These are phyloP conservation scores for Dichotomocladium elegans DNA, from an alignment of 371 early-diverging fungal species.

Conservation along the genomic window DNA sequence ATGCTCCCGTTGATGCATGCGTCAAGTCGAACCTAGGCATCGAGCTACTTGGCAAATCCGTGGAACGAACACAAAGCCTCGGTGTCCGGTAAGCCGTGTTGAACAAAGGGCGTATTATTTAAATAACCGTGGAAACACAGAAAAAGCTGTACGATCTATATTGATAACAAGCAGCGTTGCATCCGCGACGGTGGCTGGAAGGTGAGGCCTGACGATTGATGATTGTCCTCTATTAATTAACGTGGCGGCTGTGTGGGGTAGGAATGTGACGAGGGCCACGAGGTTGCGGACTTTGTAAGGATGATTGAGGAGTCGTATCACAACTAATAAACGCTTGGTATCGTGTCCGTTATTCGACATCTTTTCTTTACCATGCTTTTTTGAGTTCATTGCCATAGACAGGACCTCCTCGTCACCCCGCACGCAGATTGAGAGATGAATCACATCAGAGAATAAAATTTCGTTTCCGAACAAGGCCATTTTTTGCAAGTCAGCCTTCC, in stretches of 20 bases:
- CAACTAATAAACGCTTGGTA: too few species aligned
- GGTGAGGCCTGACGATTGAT: too few species aligned
- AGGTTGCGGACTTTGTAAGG: slow-evolving; percentile 11
- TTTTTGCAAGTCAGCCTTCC: too few species aligned
- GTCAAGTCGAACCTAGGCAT: slow-evolving; percentile 4
- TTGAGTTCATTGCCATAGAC: too few species aligned
- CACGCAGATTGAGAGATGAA: too few species aligned
- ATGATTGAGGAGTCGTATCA: slow-evolving; percentile 11
- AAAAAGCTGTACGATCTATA: slow-evolving; percentile 49
- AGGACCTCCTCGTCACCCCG: too few species aligned
- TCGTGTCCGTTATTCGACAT: too few species aligned
- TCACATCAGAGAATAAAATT: too few species aligned
- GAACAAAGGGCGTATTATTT: background rate
- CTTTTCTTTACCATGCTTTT: too few species aligned
- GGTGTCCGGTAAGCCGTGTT: slow-evolving; percentile 28
- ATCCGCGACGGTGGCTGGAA: slow-evolving; percentile 48
- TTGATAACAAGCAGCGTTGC: slow-evolving; percentile 43
- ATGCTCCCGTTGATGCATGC: slow-evolving; percentile 13
- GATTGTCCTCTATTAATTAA: background rate
- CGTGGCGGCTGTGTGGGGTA: background rate
- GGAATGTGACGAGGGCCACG: slow-evolving; percentile 7
- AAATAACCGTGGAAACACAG: slow-evolving; percentile 6
- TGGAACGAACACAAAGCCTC: slow-evolving; percentile 13
- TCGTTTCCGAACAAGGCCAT: too few species aligned
- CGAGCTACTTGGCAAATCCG: slow-evolving; percentile 10